Percentiles rank a stretch among this genome's conserved stretches.
Evolutionary conservation across 2,329 filamentous ascomycete species (phyloP).

Genomic region (Pseudonectria buxi): DNA sequence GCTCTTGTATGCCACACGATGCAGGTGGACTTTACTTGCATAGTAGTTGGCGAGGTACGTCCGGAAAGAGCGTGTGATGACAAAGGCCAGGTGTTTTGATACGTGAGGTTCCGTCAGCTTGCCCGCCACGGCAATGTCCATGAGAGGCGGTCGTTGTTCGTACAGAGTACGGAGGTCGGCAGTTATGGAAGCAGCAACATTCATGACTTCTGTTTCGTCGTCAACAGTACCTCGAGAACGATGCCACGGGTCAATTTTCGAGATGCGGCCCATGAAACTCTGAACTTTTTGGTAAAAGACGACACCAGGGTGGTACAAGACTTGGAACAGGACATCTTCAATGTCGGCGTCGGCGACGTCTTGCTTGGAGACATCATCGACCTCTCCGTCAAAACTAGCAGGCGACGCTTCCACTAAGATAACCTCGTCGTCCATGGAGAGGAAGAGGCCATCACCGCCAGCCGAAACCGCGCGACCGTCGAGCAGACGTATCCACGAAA

Average conservation of each 20-base stretch:
- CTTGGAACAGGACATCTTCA: slow-evolving; percentile 47
- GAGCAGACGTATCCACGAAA: slow-evolving; percentile 49
- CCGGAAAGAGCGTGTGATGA: slow-evolving; percentile 46
- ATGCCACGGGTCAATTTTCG: slow-evolving; percentile 51
- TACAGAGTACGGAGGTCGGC: slow-evolving; percentile 45
- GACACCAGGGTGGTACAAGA: slow-evolving; percentile 48
- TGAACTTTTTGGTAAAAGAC: slow-evolving; percentile 53
- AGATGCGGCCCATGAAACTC: slow-evolving; percentile 50
- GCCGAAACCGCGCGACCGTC: slow-evolving; percentile 50
- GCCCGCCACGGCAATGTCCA: slow-evolving; percentile 49
- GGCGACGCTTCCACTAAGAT: slow-evolving; percentile 38
- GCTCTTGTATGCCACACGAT: slow-evolving; percentile 49
- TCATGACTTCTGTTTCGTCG: slow-evolving; percentile 53
- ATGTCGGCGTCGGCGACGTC: slow-evolving; percentile 28
- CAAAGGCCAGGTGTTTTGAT: slow-evolving; percentile 40
- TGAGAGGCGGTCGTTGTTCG: slow-evolving; percentile 43
- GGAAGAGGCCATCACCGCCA: slow-evolving; percentile 48
- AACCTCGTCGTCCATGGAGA: slow-evolving; percentile 40
- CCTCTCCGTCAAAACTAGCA: slow-evolving; percentile 29
- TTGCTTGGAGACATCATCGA: slow-evolving; percentile 15
- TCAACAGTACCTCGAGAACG: slow-evolving; percentile 48
- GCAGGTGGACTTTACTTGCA: slow-evolving; percentile 48
- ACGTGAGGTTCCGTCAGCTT: slow-evolving; percentile 42
- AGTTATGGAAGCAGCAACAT: slow-evolving; percentile 42
- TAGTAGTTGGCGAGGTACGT: slow-evolving; percentile 52